phyloP scores from a whole-genome alignment of 768 basidiomycete species.

The Gautieria morchelliformis region DNA sequence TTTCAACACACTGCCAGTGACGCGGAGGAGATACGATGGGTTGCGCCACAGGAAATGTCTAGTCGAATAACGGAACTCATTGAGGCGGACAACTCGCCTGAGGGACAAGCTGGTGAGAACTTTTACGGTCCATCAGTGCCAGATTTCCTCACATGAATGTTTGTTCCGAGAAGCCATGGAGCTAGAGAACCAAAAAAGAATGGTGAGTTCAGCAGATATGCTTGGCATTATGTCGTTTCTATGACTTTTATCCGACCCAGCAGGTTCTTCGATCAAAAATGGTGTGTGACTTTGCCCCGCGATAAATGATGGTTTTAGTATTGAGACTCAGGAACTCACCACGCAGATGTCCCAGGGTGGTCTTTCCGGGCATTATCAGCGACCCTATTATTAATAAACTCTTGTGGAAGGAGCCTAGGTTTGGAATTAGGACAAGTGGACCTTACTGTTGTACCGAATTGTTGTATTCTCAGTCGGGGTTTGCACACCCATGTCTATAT shows the following conservation, averaged over 20 bases:
- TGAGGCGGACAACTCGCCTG: neutral
- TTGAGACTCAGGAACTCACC: neutral
- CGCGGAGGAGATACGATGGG: slow-evolving; percentile 8
- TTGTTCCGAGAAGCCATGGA: neutral
- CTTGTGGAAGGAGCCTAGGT: neutral
- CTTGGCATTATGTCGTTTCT: neutral
- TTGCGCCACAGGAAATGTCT: slow-evolving; percentile 8
- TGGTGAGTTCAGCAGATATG: neutral
- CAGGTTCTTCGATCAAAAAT: neutral
- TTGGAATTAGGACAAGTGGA: neutral
- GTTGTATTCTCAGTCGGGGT: neutral
- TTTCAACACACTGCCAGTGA: slow-evolving; percentile 5
- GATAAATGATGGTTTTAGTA: neutral
- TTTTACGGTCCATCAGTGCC: neutral
- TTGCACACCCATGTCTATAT: neutral
- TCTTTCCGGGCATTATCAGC: neutral
- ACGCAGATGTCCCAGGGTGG: neutral
- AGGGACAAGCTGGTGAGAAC: neutral
- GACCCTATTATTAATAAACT: neutral
- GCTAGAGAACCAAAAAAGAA: neutral
- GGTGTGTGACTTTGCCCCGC: neutral
- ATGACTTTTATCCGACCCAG: neutral
- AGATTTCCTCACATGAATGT: neutral
- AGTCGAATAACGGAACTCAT: slow-evolving; percentile 9
- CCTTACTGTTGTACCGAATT: neutral